Evolutionary conservation across 2,329 filamentous ascomycete genomes (phyloP), one percentile per base, ranked within the genome.

Genomic region (Neofusicoccum umdonicola): DNA sequence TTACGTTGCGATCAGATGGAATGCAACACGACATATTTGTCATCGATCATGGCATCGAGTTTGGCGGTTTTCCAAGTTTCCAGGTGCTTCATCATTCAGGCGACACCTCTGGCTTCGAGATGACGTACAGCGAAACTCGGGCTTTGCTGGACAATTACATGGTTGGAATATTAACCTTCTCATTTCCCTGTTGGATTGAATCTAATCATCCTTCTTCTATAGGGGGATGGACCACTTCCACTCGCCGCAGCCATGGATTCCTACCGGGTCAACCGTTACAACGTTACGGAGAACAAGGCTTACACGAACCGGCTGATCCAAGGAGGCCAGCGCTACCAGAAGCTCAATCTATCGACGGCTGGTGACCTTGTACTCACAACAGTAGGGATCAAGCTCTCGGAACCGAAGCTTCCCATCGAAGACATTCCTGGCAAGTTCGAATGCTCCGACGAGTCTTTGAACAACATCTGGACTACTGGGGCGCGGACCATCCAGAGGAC

Each of bases 231-330:
- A 0, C 76, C 77, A 8, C 62, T 78, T 9, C 67, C 71, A 11
- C 67, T 79, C 1, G 72, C 76, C 9, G 76, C 75, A 11, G 73
- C 76, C 3, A 76, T 78, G 74, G 75, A 78, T 51, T 75, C 73
- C 0, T 78, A 77, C 65, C 68, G 76, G 8, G 67, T 78, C 3
- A 77, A 75, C 41, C 68, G 66, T 4, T 77, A 77, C 68, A 77
- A 77, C 61, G 70, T 78, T 57, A 72, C 70, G 7, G 63, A 62
- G 3, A 48, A 67, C 3, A 67, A 63, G 0, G 47, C 61, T n/a
- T 67, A 73, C 27, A 71, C 67, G 0, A 77, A 76, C 65, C 71
- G 72, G n/a, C 70, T 78, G 5, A 69, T 78, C n/a, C 76, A 77
- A 66, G 76, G 76, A 4, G 74, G 69, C 9, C 72, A 77, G 41